A percentile compares a stretch with the other conserved stretches of the same genome.
Conservation (phyloP, 164 flowering plant species). For the Taxillus chinensis region DNA sequence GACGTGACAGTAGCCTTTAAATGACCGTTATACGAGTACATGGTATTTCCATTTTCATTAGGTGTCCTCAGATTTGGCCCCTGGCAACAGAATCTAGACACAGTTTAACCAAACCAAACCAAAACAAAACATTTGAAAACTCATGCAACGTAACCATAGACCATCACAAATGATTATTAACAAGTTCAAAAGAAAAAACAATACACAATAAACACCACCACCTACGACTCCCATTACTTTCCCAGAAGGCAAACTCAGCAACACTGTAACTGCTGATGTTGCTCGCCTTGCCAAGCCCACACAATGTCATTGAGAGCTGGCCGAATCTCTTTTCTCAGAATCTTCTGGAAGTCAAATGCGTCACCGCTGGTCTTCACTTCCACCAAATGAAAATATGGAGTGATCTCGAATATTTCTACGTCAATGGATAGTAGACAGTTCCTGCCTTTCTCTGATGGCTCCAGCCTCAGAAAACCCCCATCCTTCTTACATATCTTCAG, state of each 20-base stretch:
- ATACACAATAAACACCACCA: too few species aligned
- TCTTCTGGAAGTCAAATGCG: slow-evolving; percentile 25
- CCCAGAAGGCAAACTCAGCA: not conserved
- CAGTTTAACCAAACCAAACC: too few species aligned
- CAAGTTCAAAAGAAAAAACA: too few species aligned
- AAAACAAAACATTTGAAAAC: too few species aligned
- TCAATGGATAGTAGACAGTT: slow-evolving; percentile 24
- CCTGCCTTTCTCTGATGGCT: slow-evolving; percentile 17
- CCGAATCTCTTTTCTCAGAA: slow-evolving; percentile 16
- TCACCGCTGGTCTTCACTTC: slow-evolving; percentile 34
- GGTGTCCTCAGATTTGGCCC: too few species aligned
- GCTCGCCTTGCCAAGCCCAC: slow-evolving; percentile 36
- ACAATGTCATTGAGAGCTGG: slow-evolving; percentile 34
- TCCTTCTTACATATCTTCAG: slow-evolving; percentile 31
- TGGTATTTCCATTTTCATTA: too few species aligned
- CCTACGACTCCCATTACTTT: too few species aligned
- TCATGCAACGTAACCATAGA: too few species aligned
- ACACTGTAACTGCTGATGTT: slow-evolving; percentile 6
- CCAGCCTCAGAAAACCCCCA: slow-evolving; percentile 33
- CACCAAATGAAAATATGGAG: slow-evolving; percentile 25
- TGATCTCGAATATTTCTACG: slow-evolving; percentile 28
- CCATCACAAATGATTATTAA: too few species aligned
- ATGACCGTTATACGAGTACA: too few species aligned
- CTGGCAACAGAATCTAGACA: too few species aligned
- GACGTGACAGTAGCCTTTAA: too few species aligned